Evolutionary conservation across 768 basidiomycete species (phyloP).

Genomic region (Glaciozyma martinii): DNA sequence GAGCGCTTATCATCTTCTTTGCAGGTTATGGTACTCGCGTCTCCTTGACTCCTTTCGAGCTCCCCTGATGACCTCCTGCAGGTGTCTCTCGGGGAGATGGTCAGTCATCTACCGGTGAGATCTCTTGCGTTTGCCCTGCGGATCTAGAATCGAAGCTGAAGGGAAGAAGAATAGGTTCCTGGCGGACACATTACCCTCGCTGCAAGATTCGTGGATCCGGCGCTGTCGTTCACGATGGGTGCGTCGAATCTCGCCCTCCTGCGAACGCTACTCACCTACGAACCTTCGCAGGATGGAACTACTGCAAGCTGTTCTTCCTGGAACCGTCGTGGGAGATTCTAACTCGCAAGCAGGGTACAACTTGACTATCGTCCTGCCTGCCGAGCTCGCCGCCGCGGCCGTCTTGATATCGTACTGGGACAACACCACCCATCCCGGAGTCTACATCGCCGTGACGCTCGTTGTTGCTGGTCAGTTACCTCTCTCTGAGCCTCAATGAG

Average conservation of each 20-base stretch:
- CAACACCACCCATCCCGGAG: constrained; percentile 36
- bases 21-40: not conserved
- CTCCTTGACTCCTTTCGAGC: too few relatives aligned
- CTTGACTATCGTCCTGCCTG: constrained; percentile 53
- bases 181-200: constrained; percentile 36
- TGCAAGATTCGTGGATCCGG: constrained; percentile 31
- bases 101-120: too few relatives aligned
- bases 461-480: too few relatives aligned
- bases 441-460: constrained; percentile 37
- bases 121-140: too few relatives aligned
- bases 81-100: constrained; percentile 30
- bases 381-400: constrained; percentile 65
- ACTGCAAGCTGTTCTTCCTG: too few relatives aligned
- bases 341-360: not conserved
- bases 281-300: too few relatives aligned
- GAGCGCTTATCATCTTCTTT: not conserved
- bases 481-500: too few relatives aligned
- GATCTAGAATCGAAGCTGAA: too few relatives aligned
- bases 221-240: too few relatives aligned
- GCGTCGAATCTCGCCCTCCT: not conserved
- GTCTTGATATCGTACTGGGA: constrained; percentile 69
- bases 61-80: too few relatives aligned
- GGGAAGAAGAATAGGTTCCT: too few relatives aligned
- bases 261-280: too few relatives aligned
- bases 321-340: not conserved